Conservation (phyloP, 1,284 basidiomycete genomes). For the Xerocomus nothofagi region DNA sequence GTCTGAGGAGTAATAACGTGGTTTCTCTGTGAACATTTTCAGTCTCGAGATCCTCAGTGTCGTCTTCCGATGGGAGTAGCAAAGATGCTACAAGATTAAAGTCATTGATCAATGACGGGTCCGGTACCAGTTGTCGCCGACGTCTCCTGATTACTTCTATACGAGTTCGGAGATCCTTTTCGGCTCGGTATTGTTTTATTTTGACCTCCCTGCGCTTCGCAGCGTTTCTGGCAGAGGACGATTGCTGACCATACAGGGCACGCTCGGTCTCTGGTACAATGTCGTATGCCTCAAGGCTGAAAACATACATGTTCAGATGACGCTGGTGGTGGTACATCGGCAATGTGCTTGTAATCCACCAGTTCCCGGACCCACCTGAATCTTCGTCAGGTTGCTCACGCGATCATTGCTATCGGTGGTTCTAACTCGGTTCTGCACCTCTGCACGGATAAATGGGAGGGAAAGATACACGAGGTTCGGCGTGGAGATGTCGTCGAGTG, state of each 20-base stretch:
- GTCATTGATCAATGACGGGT: conserved; percentile 46
- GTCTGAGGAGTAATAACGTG: conserved; percentile 68
- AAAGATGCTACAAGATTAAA: conserved; percentile 64
- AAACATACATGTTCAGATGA: conserved; percentile 58
- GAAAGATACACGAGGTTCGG: conserved; percentile 78
- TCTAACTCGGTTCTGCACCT: conserved; percentile 69
- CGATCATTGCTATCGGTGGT: conserved; percentile 61
- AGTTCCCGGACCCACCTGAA: conserved; percentile 53
- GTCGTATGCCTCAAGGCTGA: conserved; percentile 64
- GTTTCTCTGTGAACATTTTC: conserved; percentile 69
- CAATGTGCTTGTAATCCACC: conserved; percentile 17
- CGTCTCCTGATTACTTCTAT: conserved; percentile 63
- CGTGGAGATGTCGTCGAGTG: conserved; percentile 82
- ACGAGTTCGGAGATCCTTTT: conserved; percentile 72
- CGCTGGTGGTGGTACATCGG: conserved; percentile 43
- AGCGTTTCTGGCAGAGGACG: conserved; percentile 58
- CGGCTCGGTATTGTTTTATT: conserved; percentile 83
- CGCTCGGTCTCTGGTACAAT: conserved; percentile 67
- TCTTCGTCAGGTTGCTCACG: conserved; percentile 51
- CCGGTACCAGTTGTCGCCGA: conserved; percentile 41
- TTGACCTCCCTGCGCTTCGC: conserved; percentile 77
- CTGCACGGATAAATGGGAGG: conserved; percentile 71
- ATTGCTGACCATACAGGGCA: conserved; percentile 48
- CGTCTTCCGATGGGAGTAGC: conserved; percentile 46
- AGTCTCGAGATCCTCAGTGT: conserved; percentile 58